A percentile compares a stretch with the other conserved stretches of the same genome.
Evolutionary conservation across 805 yeast species (phyloP).

Genomic region (Yarrowia sp.): DNA sequence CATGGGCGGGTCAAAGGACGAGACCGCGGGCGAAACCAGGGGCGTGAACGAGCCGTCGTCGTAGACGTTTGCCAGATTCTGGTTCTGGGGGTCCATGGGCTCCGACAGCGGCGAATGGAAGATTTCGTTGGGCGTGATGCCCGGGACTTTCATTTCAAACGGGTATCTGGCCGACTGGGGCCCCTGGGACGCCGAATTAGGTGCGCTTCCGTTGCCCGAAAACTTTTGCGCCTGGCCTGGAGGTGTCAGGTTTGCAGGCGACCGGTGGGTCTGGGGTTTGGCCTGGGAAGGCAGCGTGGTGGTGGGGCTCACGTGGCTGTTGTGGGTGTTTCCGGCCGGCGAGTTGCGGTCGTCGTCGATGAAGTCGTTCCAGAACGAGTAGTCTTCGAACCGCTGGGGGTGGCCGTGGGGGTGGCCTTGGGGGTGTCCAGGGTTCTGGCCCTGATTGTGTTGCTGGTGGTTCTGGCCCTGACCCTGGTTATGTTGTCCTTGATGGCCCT

Average conservation of each 20-base stretch:
- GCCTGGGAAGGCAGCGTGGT: slow-evolving; percentile 28
- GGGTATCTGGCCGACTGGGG: slow-evolving; percentile 13
- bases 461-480: neutral
- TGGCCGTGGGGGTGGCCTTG: neutral
- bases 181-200: neutral
- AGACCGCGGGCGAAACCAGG: slow-evolving; percentile 74
- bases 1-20: slow-evolving; percentile 58
- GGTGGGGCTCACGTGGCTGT: slow-evolving; percentile 25
- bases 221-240: slow-evolving; percentile 17
- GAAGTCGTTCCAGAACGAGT: slow-evolving; percentile 36
- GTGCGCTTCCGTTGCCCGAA: neutral
- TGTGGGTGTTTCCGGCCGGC: slow-evolving; percentile 2
- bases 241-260: slow-evolving; percentile 14
- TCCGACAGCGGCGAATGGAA: slow-evolving; percentile 37
- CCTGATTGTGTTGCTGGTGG: neutral
- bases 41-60: slow-evolving; percentile 73
- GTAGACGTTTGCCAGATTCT: slow-evolving; percentile 27
- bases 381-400: slow-evolving; percentile 6
- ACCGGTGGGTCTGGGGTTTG: slow-evolving; percentile 25
- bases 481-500: neutral
- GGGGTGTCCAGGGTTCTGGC: neutral
- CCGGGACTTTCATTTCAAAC: slow-evolving; percentile 29
- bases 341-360: slow-evolving; percentile 32
- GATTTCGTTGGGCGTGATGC: slow-evolving; percentile 34
- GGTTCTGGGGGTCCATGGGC: slow-evolving; percentile 35